Evolutionary conservation across 1,284 basidiomycete species (phyloP).

Genomic region (Ustilago esculenta): DNA sequence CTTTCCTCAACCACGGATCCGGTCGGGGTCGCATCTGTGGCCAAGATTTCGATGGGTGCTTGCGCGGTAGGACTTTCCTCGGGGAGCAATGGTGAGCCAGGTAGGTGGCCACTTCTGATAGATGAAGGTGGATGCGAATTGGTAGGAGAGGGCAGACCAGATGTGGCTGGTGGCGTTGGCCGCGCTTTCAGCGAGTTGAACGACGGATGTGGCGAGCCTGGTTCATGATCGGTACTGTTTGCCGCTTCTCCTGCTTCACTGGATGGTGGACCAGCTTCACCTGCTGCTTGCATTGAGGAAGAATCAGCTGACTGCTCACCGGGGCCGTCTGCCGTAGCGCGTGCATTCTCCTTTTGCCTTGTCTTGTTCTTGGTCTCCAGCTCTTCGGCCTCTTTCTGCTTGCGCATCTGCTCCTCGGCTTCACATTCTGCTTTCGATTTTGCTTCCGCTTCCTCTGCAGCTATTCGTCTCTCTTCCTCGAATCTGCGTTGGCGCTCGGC

Average conservation of each 20-base stretch:
- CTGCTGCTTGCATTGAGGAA: not conserved
- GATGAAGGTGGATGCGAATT: constrained; percentile 45
- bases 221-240: constrained; percentile 9
- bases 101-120: constrained; percentile 28
- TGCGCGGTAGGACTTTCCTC: not conserved
- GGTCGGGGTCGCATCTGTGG: constrained; percentile 30
- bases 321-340: not conserved
- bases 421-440: constrained; percentile 12
- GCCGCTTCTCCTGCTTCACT: constrained; percentile 19
- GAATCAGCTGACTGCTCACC: not conserved
- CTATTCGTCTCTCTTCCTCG: constrained; percentile 17
- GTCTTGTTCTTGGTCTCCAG: constrained; percentile 10
- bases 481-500: constrained; percentile 31
- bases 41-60: constrained; percentile 1
- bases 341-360: constrained; percentile 4
- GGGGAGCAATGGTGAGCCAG: constrained; percentile 17
- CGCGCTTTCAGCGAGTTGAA: constrained; percentile 58
- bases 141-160: constrained; percentile 41
- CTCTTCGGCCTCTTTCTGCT: constrained; percentile 26
- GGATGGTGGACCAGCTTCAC: not conserved
- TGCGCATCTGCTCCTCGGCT: constrained; percentile 7
- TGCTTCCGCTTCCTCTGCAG: constrained; percentile 33
- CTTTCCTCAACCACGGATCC: constrained; percentile 37
- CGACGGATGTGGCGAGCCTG: constrained; percentile 53
- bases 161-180: constrained; percentile 57